Base-by-base conservation (phyloP, 441 rosid genomes). In the Kokia cookei region DNA sequence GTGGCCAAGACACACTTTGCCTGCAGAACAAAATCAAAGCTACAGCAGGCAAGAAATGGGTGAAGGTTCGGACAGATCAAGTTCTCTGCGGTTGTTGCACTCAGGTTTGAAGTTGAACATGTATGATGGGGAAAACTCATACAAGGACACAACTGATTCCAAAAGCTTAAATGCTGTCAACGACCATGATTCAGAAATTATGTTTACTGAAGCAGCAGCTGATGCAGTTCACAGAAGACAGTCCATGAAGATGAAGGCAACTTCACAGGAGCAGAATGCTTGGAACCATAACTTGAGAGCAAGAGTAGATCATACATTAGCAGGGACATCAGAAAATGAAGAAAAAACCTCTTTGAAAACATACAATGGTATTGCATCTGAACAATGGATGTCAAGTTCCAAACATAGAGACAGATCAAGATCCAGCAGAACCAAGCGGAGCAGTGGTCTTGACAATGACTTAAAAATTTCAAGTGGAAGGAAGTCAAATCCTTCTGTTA, bases 161-260 rank as follows among this genome's bases (percentile, higher is more conserved):
- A 75, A 69, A 61, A 74, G 54, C 75, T 60, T 80, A 59, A 75
- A 78, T 58, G 71, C 72, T 71, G 65, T 75, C 48, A 77, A 74
- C 63, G 71, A 82, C 78, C 65, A 73, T 66, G 79, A 70, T 76
- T 80, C 81, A 54, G 83, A 64, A 62, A 65, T 43, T 60, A 84
- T 74, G 58, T 75, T 75, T 68, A 83, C 80, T 66, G 83, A 87
- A 79, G 82, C 75, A 65, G 81, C 79, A 32, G 69, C 84, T 60
- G 90, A 84, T 86, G 87, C 83, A 55, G 71, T 78, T 51, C 86
- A 84, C 45, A 86, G 91, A 84, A 93, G 87, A 80, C 88, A 97
- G 82, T 89, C 96, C 73, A 72, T 81, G 84, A 90, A 83, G 84
- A 78, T 83, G 83, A 89, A 87, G 82, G 86, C 82, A 65, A 83